These are phyloP conservation scores for Cercospora canescens DNA, from an alignment of 2,329 filamentous ascomycete species.

Conservation along the genomic window DNA sequence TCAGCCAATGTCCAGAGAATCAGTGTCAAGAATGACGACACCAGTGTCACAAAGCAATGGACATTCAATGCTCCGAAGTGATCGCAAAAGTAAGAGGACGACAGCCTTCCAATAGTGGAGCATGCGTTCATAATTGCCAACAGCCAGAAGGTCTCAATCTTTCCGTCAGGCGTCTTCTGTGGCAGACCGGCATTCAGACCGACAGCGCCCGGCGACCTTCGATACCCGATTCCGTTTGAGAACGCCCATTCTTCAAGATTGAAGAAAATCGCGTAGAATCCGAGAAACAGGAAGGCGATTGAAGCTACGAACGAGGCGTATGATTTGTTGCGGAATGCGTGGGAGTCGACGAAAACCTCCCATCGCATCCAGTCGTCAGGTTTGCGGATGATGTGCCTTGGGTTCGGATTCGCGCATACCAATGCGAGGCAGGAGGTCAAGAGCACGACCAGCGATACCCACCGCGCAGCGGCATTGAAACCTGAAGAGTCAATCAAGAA, in stretches of 20 bases:
- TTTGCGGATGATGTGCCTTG: conserved; percentile 40
- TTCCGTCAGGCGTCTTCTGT: conserved; percentile 27
- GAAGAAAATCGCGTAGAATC: conserved; percentile 56
- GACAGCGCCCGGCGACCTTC: conserved; percentile 24
- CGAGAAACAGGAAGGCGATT: conserved; percentile 52
- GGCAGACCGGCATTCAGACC: conserved; percentile 22
- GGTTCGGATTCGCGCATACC: conserved; percentile 47
- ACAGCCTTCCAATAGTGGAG: conserved; percentile 49
- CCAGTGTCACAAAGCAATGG: conserved; percentile 44
- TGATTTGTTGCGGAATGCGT: conserved; percentile 45
- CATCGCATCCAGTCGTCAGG: conserved; percentile 41
- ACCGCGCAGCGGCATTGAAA: conserved; percentile 48
- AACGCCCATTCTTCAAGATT: conserved; percentile 56
- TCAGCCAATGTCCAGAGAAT: conserved; percentile 46
- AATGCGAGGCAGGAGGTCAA: conserved; percentile 44
- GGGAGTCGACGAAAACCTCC: conserved; percentile 43
- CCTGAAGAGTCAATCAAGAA: conserved; percentile 44
- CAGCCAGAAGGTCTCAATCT: conserved; percentile 50
- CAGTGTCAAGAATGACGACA: conserved; percentile 45
- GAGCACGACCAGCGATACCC: conserved; percentile 44
- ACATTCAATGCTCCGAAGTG: conserved; percentile 48
- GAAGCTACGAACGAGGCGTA: conserved; percentile 48
- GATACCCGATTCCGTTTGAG: conserved; percentile 42
- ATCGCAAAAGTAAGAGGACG: conserved; percentile 48
- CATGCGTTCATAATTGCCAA: conserved; percentile 53